Base-by-base conservation (phyloP, 129 eudicot species). In the Flaveria trinervia region DNA sequence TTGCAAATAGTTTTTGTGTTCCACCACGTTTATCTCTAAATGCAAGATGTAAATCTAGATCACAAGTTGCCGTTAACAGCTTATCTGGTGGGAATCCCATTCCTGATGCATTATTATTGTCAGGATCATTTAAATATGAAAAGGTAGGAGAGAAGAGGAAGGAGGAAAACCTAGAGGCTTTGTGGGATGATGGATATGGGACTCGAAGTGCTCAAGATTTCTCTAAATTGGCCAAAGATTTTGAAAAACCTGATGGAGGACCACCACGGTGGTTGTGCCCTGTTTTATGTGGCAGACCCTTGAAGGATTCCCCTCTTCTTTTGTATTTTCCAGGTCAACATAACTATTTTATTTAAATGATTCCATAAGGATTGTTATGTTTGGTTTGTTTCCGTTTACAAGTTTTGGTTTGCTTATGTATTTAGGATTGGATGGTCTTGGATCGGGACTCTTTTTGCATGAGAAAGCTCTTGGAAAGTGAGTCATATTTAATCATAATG, bases 181-280 rank as follows among this genome's bases (percentile, higher is more conserved):
- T 88, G 67, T 92, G 96, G 96, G 95, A 90, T 78, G 98, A 92
- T 82, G 96, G 98, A 56, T 92, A 65, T 85, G 98, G 92, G 39
- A 72, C 68, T 79, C 59, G 65, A 48, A 88, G 75, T 59, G 85
- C 85, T 77, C 74, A 88, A 76, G 89, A 90, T 79, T 90, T 88
- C 72, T 86, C 72, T 81, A 89, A 88, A 55, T 77, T 75, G 49
- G 84, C 90, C 2, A 41, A 60, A 4, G 95, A 86, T 25, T 55
- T 90, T 20, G 82, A 82, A 3, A 90, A 84, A 74, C 84, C 90
- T 0, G 98, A 88, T 77, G 98, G 90, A 12, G 98, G 98, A 20
- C 96, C 98, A 3, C 85, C 92, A 3, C 83, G 96, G 72, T 92
- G 98, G 98, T 88, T 92, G 85, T 86, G 88, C 77, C 98, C 98